Conservation (phyloP, 306 rosid genomes). For the Phaseolus lunatus region DNA sequence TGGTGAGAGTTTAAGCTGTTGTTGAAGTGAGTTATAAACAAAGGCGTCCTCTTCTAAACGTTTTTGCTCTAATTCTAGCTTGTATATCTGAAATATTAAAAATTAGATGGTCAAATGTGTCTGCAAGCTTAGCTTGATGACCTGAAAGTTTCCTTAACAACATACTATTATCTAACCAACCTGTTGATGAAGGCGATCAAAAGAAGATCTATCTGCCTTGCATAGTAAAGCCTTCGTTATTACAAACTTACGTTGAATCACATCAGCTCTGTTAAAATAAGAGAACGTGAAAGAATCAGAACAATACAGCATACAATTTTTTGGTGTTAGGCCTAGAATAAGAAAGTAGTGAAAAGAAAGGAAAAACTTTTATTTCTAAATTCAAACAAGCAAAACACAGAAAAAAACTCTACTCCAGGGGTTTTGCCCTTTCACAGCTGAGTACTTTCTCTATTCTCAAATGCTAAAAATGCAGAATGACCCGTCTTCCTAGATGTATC, state of each 20-base stretch:
- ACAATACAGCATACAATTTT: not conserved
- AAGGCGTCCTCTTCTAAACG: conserved; percentile 89
- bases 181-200: conserved; percentile 86
- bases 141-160: conserved; percentile 21
- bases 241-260: conserved; percentile 78
- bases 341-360: not conserved
- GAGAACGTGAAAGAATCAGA: conserved; percentile 32
- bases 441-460: not conserved
- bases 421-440: not conserved
- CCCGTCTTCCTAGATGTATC: not conserved
- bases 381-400: not conserved
- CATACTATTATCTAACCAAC: conserved; percentile 53
- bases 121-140: conserved; percentile 25
- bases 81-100: conserved; percentile 69
- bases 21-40: conserved; percentile 90
- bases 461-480: not conserved
- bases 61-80: conserved; percentile 83
- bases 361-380: not conserved
- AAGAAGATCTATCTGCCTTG: conserved; percentile 89
- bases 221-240: conserved; percentile 77
- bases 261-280: conserved; percentile 70
- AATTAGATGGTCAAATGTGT: conserved; percentile 34
- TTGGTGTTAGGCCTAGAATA: not conserved
- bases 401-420: not conserved
- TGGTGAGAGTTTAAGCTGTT: conserved; percentile 91